These are phyloP conservation scores for Termitomyces heimii DNA, from an alignment of 768 basidiomycete species.

Conservation along the genomic window DNA sequence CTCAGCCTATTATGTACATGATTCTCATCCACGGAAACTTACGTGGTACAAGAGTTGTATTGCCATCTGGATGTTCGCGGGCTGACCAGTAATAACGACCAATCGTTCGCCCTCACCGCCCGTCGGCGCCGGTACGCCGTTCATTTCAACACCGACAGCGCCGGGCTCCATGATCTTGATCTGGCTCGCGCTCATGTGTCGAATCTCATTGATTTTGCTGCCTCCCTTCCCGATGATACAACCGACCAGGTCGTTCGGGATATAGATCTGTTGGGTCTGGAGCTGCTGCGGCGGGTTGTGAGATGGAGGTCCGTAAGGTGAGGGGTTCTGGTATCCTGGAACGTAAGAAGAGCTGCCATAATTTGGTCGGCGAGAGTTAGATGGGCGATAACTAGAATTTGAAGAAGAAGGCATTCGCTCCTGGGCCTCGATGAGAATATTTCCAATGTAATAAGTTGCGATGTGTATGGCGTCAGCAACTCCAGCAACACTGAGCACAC, in stretches of 20 bases:
- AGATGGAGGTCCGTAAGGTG: constrained; percentile 38
- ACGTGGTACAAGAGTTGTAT: constrained; percentile 88
- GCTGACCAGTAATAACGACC: constrained; percentile 96
- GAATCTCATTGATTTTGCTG: constrained; percentile 97
- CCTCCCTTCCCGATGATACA: constrained; percentile 98
- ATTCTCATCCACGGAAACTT: constrained; percentile 19
- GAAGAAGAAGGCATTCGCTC: constrained; percentile 72
- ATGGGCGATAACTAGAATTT: constrained; percentile 64
- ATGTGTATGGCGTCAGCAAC: constrained; percentile 99
- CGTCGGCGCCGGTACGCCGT: constrained; percentile 63
- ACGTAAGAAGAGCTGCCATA: constrained; percentile 61
- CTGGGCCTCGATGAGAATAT: constrained; percentile 91
- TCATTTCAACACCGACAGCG: constrained; percentile 60
- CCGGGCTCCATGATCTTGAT: constrained; percentile 99
- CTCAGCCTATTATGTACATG: constrained; percentile 2
- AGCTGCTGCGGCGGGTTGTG: constrained; percentile 66
- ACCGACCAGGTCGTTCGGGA: constrained; percentile 95
- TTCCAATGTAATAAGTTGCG: constrained; percentile 98
- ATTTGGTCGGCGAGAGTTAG: constrained; percentile 42
- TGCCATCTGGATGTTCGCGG: constrained; percentile 93
- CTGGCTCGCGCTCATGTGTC: constrained; percentile 90
- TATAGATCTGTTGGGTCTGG: constrained; percentile 97
- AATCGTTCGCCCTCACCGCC: constrained; percentile 84
- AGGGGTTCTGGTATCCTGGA: constrained; percentile 54
- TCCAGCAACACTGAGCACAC: constrained; percentile 95